Evolutionary conservation across 352 stramenopile genomes (phyloP).

Genomic region (Globisporangium heterothallicum): DNA sequence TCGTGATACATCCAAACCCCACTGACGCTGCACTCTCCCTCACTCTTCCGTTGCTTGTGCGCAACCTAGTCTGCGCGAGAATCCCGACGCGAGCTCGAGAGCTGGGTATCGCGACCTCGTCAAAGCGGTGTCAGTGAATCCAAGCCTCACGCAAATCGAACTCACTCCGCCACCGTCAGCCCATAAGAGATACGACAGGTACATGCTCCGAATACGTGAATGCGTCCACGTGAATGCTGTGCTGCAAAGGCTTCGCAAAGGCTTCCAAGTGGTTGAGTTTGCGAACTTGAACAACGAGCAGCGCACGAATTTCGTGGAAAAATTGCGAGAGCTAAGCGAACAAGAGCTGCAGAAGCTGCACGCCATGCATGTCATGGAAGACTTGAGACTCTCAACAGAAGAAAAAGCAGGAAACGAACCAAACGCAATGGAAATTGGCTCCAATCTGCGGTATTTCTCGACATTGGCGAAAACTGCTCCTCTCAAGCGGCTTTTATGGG

Average conservation of each 20-base stretch:
- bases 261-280: background rate
- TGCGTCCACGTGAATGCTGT: constrained; percentile 37
- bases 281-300: constrained; percentile 17
- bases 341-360: constrained; percentile 30
- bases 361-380: constrained; percentile 34
- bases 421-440: constrained; percentile 10
- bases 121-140: constrained; percentile 40
- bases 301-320: constrained; percentile 66
- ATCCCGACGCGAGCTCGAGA: constrained; percentile 36
- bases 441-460: constrained; percentile 49
- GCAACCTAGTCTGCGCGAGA: constrained; percentile 25
- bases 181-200: constrained; percentile 24
- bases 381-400: constrained; percentile 21
- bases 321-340: constrained; percentile 54
- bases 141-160: constrained; percentile 23
- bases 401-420: constrained; percentile 6
- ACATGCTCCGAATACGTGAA: constrained; percentile 16
- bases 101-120: constrained; percentile 38
- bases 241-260: constrained; percentile 10
- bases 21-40: background rate
- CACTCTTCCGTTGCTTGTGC: background rate
- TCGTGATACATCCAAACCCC: too few species aligned
- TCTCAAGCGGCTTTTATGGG: constrained; percentile 58
- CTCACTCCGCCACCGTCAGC: constrained; percentile 10
- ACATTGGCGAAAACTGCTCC: constrained; percentile 39